Base-by-base conservation (phyloP, 164 flowering plant species). In the Sedum album region DNA sequence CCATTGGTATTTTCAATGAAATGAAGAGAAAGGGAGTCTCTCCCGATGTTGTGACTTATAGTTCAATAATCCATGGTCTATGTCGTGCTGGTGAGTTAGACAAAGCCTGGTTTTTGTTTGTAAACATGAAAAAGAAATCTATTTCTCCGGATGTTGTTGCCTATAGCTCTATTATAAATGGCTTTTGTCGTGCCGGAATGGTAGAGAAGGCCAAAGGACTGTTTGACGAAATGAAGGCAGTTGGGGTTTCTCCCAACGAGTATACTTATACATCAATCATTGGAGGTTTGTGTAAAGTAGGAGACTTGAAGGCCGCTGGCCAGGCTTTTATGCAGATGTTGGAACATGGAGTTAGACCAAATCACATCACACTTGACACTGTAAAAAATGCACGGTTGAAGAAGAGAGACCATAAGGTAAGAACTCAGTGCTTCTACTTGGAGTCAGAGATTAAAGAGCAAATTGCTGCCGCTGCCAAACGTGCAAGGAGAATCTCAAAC, bases 141-240 rank as follows among this genome's bases (percentile, higher is more conserved):
- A 17, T 57, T 57, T 57, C 62, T 57, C 62, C 33, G 6, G 62
- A 57, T 57, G 62, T 57, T 57, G 62, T 57, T 9, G 31, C 31
- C 28, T 69, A 61, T 69, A 69, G 64, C 48, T 28, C 36, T 18
- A 60, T 69, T 36, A 69, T 69, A 25, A 60, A 69, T 31, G 66
- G 55, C 18, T 38, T 69, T 17, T 69, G 66, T 65, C 46, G 64
- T 10, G 48, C 48, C 21, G 66, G 71, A n/a, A 69, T 21, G 66
- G 48, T 69, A 42, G 31, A 30, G 25, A 51, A 42, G 41, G 71
- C 71, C 38, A 31, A 60, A 30, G 55, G 5, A 20, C 0, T 20
- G 4, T 49, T 20, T 49, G 3, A 20, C n/a, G 55, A 49, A 49
- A 49, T 49, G 55, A 49, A 49, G 23, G 25, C 26, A 1, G 26